Base-by-base conservation (phyloP, 495 filamentous ascomycete genomes). In the Cercophora scortea region DNA sequence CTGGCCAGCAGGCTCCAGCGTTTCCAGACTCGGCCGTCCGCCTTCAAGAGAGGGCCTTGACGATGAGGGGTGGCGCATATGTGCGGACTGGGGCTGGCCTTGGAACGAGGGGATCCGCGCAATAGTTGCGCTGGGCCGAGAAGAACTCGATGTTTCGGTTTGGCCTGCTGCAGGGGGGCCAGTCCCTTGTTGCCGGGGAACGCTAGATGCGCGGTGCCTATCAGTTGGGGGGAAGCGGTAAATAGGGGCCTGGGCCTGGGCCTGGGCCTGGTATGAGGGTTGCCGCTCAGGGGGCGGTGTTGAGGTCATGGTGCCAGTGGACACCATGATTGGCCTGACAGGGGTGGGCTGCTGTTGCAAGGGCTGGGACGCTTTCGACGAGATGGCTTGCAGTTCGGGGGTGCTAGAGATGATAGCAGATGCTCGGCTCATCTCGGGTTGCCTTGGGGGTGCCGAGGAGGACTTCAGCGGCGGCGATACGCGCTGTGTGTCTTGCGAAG, bases 261-360 rank as follows among this genome's bases (percentile, higher is more conserved):
- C n/a, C n/a, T n/a, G n/a, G n/a, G n/a, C n/a, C n/a, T 80, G 79
- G 32, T 78, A 78, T 62, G 77, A 71, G 18, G 66, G 55, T 55
- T 71, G 61, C 16, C 68, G 70, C 38, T 83, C 81, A 18, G 83
- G 78, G n/a, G 80, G 76, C 8, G 88, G 75, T 16, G 81, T 86
- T 19, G 84, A 86, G 25, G 92, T 95, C 87, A 94, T 95, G 2
- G 89, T 95, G 34, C 91, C 93, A 11, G 85, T 93, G 3, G 93
- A 96, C n/a, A 95, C 83, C 85, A 93, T 95, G 6, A 61, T 52
- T 6, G 85, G 83, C 49, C 74, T 77, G 56, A 75, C 76, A 35
- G 84, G 79, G 18, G 74, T 73, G 4, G 83, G 75, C 56, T 85
- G 78, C 54, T 84, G 25, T 25, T 25, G 79, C 17, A 49, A 4